phyloP scores from a whole-genome alignment of 139 green algal genomes.

The Tetratostichococcus sp. region DNA sequence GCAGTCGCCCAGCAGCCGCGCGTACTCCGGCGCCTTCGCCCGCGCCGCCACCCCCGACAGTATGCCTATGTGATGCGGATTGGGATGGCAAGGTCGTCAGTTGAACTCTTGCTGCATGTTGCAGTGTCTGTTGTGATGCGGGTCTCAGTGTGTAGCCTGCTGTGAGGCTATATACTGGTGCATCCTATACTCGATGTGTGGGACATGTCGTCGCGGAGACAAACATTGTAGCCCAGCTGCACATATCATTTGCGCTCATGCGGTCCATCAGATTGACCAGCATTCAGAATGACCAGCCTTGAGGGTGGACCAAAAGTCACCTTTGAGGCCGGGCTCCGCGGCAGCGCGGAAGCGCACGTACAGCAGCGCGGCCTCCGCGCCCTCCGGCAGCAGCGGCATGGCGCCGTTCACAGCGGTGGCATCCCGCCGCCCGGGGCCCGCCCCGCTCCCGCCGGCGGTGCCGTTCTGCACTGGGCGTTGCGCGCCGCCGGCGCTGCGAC shows the following conservation, averaged over 20 bases:
- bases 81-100: no score
- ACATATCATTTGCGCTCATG: no score
- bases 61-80: slow-evolving; percentile 35
- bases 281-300: no score
- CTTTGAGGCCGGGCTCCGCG: slow-evolving; percentile 76
- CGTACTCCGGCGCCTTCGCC: slow-evolving; percentile 68
- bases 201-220: no score
- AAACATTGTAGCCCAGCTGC: no score
- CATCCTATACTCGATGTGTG: no score
- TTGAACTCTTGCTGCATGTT: no score
- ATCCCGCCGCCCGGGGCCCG: slow-evolving; percentile 1
- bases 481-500: neutral
- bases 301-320: no score
- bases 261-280: no score
- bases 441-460: neutral
- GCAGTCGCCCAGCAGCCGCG: slow-evolving; percentile 82
- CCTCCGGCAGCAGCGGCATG: slow-evolving; percentile 51
- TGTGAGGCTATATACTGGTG: no score
- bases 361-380: slow-evolving; percentile 79
- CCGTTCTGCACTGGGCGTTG: neutral
- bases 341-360: slow-evolving; percentile 90
- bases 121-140: no score
- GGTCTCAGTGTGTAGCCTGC: no score
- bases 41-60: slow-evolving; percentile 77
- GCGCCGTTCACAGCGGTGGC: neutral